phyloP scores from a whole-genome alignment of 2,329 filamentous ascomycete genomes.

The Sordariomycetes sp. region DNA sequence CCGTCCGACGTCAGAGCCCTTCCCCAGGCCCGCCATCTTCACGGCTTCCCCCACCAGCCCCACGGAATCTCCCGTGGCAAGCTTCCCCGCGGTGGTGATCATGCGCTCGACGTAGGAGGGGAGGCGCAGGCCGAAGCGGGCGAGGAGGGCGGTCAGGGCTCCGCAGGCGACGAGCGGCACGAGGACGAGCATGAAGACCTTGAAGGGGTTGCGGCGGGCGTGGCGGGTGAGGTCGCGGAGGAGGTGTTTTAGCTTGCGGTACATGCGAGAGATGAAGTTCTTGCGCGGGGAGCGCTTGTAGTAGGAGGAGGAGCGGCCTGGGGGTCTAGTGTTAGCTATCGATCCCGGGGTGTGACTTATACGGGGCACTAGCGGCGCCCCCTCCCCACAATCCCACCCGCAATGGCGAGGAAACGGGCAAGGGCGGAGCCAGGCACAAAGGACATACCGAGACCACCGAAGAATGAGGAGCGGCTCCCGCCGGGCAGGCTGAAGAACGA shows the following conservation, averaged over 20 bases:
- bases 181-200: slow-evolving; percentile 78
- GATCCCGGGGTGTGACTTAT: background rate
- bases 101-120: slow-evolving; percentile 52
- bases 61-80: slow-evolving; percentile 33
- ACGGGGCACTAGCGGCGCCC: background rate
- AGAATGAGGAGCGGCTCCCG: slow-evolving; percentile 32
- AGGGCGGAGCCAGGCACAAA: background rate
- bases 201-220: slow-evolving; percentile 72
- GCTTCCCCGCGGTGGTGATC: slow-evolving; percentile 41
- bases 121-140: slow-evolving; percentile 68
- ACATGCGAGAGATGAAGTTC: slow-evolving; percentile 64
- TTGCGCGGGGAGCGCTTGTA: slow-evolving; percentile 76
- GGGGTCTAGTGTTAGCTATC: background rate
- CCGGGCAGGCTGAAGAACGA: slow-evolving; percentile 38
- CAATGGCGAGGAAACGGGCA: background rate
- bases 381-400: background rate
- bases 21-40: slow-evolving; percentile 28
- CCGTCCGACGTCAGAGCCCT: background rate
- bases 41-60: slow-evolving; percentile 45
- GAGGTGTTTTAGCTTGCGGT: slow-evolving; percentile 67
- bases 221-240: slow-evolving; percentile 74
- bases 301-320: slow-evolving; percentile 41
- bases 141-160: slow-evolving; percentile 65
- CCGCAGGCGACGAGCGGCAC: slow-evolving; percentile 82
- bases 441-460: slow-evolving; percentile 28